These are phyloP conservation scores for Fusarium gaditjirri DNA, from an alignment of 2,329 filamentous ascomycete species.

Conservation along the genomic window DNA sequence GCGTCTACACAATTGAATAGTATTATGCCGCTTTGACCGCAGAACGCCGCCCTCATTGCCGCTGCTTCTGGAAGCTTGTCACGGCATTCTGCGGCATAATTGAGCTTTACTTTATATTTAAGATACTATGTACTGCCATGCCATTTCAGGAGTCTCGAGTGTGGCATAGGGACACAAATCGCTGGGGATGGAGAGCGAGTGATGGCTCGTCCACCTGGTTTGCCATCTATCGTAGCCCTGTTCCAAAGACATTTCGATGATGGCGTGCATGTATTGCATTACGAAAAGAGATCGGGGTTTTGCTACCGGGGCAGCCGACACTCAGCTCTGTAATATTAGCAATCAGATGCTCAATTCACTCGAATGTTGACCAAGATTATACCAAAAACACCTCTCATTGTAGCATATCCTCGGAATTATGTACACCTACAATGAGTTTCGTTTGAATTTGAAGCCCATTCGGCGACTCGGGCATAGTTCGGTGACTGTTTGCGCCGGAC, in stretches of 20 bases:
- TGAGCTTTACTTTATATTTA: conserved; percentile 14
- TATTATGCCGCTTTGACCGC: conserved; percentile 14
- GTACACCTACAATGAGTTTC: not conserved
- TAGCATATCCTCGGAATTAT: not conserved
- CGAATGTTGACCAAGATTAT: not conserved
- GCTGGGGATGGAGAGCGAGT: not conserved
- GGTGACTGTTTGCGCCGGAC: conserved; percentile 40
- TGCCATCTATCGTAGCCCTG: not conserved
- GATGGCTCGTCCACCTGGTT: not conserved
- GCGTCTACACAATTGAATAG: not conserved
- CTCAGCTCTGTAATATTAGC: not conserved
- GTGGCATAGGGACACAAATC: conserved; percentile 17
- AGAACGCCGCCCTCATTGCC: conserved; percentile 27
- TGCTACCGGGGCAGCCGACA: conserved; percentile 1
- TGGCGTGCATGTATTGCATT: not conserved
- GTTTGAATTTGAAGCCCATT: not conserved
- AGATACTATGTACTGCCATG: not conserved
- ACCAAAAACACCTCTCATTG: not conserved
- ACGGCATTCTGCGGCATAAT: conserved; percentile 27
- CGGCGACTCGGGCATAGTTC: conserved; percentile 46
- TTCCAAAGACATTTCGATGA: not conserved
- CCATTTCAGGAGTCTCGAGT: not conserved
- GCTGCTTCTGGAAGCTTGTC: not conserved
- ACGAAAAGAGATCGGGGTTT: not conserved
- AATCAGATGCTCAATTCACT: not conserved